Percentiles rank a stretch among this genome's conserved stretches.
Evolutionary conservation across 2,329 filamentous ascomycete genomes (phyloP).

Genomic region (Zarea fungicola): DNA sequence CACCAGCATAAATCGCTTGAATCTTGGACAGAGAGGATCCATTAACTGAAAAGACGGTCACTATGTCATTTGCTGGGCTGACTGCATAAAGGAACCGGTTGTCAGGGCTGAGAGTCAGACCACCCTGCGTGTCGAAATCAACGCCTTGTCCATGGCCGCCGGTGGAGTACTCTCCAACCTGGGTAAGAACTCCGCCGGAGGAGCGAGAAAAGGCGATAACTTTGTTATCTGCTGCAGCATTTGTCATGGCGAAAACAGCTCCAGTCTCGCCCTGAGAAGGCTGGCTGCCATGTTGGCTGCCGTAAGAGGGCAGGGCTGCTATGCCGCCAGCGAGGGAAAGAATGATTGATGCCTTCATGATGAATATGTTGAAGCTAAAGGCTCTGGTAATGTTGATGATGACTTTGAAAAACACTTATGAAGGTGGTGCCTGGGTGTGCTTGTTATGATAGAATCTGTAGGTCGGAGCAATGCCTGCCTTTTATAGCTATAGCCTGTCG

Average conservation of each 20-base stretch:
- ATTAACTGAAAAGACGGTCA: constrained; percentile 17
- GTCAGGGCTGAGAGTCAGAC: constrained; percentile 49
- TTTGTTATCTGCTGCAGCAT: constrained; percentile 15
- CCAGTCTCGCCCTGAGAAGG: no score
- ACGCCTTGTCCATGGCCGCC: constrained; percentile 47
- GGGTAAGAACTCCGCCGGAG: constrained; percentile 13
- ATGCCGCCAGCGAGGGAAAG: no score
- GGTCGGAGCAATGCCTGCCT: no score
- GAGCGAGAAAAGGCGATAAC: constrained; percentile 18
- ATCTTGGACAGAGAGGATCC: constrained; percentile 16
- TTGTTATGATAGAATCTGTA: no score
- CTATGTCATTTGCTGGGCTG: constrained; percentile 16
- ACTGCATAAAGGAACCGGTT: constrained; percentile 19
- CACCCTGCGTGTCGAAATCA: constrained; percentile 77
- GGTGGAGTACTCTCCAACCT: constrained; percentile 15
- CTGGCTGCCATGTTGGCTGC: no score
- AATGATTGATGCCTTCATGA: no score
- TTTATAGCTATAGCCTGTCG: no score
- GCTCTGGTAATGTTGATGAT: no score
- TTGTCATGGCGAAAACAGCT: constrained; percentile 20
- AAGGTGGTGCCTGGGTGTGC: no score
- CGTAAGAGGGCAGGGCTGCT: no score
- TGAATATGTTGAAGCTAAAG: no score
- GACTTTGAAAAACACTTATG: no score
- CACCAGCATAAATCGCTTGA: constrained; percentile 19